These are phyloP conservation scores for Lentithecium fluviatile DNA, from an alignment of 495 filamentous ascomycete species.

Conservation along the genomic window DNA sequence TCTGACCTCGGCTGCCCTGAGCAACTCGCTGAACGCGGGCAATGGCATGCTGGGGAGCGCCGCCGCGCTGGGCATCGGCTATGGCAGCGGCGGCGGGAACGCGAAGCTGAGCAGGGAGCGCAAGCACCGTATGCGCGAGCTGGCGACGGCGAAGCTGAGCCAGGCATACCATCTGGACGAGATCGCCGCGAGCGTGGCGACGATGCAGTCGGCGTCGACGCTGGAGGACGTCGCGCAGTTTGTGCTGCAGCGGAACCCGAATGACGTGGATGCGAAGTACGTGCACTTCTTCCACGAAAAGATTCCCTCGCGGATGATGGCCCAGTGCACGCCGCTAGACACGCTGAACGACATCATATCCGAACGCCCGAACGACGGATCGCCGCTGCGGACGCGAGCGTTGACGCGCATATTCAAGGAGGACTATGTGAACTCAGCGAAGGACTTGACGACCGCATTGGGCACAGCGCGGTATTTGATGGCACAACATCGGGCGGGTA, in stretches of 20 bases:
- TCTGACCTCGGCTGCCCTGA: constrained; percentile 57
- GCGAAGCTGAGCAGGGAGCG: constrained; percentile 70
- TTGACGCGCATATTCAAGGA: constrained; percentile 74
- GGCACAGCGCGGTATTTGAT: constrained; percentile 55
- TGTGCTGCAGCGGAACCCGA: constrained; percentile 63
- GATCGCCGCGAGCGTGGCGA: constrained; percentile 76
- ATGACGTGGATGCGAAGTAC: constrained; percentile 70
- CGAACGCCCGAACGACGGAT: constrained; percentile 59
- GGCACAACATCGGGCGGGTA: constrained; percentile 47
- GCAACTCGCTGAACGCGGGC: constrained; percentile 53
- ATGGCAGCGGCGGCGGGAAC: constrained; percentile 55
- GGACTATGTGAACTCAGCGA: constrained; percentile 64
- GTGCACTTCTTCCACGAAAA: constrained; percentile 89
- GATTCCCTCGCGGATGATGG: constrained; percentile 73
- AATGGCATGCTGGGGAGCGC: constrained; percentile 55
- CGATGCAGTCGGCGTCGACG: constrained; percentile 76
- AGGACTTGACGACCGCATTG: constrained; percentile 66
- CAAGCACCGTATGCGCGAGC: constrained; percentile 71
- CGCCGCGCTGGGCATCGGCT: constrained; percentile 60
- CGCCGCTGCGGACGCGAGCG: constrained; percentile 67
- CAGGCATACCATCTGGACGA: constrained; percentile 76
- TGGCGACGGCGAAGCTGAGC: constrained; percentile 71
- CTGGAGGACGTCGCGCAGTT: constrained; percentile 74
- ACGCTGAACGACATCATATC: constrained; percentile 65
- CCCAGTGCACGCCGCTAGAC: constrained; percentile 65